These are phyloP conservation scores for Artemisia tridentata DNA, from an alignment of 129 eudicot genomes.

Conservation along the genomic window DNA sequence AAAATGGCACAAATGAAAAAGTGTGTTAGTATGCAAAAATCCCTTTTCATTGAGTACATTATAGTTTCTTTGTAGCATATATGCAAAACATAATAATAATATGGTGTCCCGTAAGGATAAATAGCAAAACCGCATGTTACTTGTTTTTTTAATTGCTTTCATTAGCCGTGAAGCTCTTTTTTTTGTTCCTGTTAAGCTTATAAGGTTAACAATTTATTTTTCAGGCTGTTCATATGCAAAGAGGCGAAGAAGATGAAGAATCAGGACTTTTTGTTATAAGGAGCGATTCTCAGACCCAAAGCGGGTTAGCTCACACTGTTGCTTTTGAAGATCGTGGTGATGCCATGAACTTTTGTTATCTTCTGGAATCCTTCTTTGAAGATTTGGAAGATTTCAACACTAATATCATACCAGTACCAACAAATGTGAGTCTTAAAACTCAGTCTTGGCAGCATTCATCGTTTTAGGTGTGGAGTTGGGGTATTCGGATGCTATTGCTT, in stretches of 20 bases:
- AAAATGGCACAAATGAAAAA: too few species aligned
- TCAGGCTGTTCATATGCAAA: constrained; percentile 72
- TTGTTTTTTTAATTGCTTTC: neutral
- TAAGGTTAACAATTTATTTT: constrained; percentile 1
- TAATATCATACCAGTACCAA: constrained; percentile 54
- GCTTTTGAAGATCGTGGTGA: constrained; percentile 82
- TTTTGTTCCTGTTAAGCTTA: neutral
- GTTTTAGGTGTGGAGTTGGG: neutral
- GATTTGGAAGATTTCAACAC: constrained; percentile 55
- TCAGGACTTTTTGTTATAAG: constrained; percentile 52
- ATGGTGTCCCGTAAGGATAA: too few species aligned
- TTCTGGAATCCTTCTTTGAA: constrained; percentile 70
- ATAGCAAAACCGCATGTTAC: neutral
- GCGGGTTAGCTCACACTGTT: constrained; percentile 46
- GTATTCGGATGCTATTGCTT: neutral
- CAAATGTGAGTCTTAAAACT: constrained; percentile 48
- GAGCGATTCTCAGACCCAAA: constrained; percentile 30
- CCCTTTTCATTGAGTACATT: too few species aligned
- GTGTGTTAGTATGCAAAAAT: too few species aligned
- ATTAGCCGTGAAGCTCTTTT: too few species aligned
- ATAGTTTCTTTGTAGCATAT: too few species aligned
- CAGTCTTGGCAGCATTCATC: neutral
- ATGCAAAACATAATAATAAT: too few species aligned
- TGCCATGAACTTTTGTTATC: constrained; percentile 78
- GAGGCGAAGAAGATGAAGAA: constrained; percentile 41